phyloP scores from a whole-genome alignment of 2,329 filamentous ascomycete species.

The Talaromyces pinophilus region DNA sequence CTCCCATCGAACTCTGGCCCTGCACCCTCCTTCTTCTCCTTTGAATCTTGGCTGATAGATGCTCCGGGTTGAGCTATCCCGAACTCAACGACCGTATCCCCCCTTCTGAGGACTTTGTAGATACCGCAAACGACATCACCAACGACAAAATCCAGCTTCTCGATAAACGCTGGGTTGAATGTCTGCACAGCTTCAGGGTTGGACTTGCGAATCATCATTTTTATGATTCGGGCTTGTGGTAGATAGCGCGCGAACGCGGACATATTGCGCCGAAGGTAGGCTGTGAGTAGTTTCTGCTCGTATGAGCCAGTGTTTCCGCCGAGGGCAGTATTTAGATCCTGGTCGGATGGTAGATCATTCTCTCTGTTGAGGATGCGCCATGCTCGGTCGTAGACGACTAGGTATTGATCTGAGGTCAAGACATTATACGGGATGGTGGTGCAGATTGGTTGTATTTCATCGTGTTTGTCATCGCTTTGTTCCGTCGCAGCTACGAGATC shows the following conservation, averaged over 20 bases:
- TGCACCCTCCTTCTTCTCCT: not conserved
- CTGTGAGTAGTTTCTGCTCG: constrained; percentile 30
- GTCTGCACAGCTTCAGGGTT: constrained; percentile 25
- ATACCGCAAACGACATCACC: constrained; percentile 38
- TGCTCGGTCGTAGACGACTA: constrained; percentile 14
- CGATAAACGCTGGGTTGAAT: constrained; percentile 32
- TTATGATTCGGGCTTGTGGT: constrained; percentile 35
- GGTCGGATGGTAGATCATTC: not conserved
- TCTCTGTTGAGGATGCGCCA: constrained; percentile 4
- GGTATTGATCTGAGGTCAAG: constrained; percentile 13
- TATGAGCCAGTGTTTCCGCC: not conserved
- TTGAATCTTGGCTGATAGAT: not conserved
- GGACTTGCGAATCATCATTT: constrained; percentile 26
- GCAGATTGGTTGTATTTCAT: constrained; percentile 1
- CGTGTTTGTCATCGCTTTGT: not conserved
- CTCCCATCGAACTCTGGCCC: constrained; percentile 26
- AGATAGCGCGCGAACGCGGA: constrained; percentile 33
- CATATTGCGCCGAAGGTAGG: constrained; percentile 39
- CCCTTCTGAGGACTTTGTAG: constrained; percentile 34
- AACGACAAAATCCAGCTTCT: constrained; percentile 31
- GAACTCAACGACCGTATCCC: constrained; percentile 35
- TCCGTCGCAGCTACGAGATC: not conserved
- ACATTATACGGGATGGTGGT: not conserved
- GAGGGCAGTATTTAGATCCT: not conserved
- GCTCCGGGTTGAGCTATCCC: constrained; percentile 27